Percentiles rank a stretch among this genome's conserved stretches.
phyloP scores from a whole-genome alignment of 176 grass and related monocot genomes.

The Zizania latifolia region DNA sequence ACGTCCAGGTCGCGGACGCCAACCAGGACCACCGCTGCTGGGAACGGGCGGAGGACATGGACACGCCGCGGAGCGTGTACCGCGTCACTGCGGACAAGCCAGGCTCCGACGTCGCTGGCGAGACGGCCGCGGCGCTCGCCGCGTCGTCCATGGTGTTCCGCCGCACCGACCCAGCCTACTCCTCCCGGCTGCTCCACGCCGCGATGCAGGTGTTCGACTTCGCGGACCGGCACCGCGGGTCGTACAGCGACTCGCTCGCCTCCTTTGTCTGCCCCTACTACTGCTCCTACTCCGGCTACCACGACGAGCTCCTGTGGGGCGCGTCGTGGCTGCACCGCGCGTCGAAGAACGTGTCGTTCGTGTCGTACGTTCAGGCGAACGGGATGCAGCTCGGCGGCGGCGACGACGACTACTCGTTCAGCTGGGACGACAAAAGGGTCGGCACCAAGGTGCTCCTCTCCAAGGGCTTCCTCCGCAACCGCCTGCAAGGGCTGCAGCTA shows the following conservation, averaged over 20 bases:
- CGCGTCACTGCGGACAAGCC: slow-evolving; percentile 41
- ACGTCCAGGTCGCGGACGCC: slow-evolving; percentile 82
- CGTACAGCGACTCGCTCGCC: slow-evolving; percentile 61
- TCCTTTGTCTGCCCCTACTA: slow-evolving; percentile 58
- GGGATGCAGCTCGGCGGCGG: slow-evolving; percentile 52
- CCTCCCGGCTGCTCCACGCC: slow-evolving; percentile 38
- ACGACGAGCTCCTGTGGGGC: slow-evolving; percentile 89
- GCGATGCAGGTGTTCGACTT: slow-evolving; percentile 59
- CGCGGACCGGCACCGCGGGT: slow-evolving; percentile 62
- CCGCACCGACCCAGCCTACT: slow-evolving; percentile 61
- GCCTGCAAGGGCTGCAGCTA: slow-evolving; percentile 38
- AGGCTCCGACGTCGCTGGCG: slow-evolving; percentile 74
- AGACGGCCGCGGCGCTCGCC: slow-evolving; percentile 75
- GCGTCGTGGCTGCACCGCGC: slow-evolving; percentile 89
- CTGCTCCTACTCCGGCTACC: slow-evolving; percentile 90
- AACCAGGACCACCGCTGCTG: slow-evolving; percentile 75
- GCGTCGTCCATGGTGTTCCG: slow-evolving; percentile 72
- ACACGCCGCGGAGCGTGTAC: slow-evolving; percentile 69
- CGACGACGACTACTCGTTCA: slow-evolving; percentile 76
- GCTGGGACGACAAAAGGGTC: slow-evolving; percentile 84
- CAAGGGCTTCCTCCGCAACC: slow-evolving; percentile 48
- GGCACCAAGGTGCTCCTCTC: slow-evolving; percentile 76
- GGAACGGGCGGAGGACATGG: slow-evolving; percentile 92
- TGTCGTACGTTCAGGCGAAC: slow-evolving; percentile 62
- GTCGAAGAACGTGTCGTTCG: slow-evolving; percentile 57